Percentiles rank a stretch among this genome's conserved stretches.
These are phyloP conservation scores for Parathielavia hyrcaniae DNA, from an alignment of 495 filamentous ascomycete genomes.

Conservation along the genomic window DNA sequence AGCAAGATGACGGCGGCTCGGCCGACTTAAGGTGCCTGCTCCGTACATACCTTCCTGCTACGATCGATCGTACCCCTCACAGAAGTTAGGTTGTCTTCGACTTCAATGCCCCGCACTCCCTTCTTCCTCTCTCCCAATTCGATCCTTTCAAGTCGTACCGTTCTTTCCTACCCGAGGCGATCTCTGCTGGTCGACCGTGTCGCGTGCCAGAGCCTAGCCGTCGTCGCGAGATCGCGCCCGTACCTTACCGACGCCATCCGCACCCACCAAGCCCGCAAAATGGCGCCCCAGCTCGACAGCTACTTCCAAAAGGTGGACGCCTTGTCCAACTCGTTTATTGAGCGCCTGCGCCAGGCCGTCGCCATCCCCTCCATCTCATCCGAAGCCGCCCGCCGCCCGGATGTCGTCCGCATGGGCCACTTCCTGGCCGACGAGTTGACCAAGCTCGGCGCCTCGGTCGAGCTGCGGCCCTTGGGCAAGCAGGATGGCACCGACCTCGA, in stretches of 20 bases:
- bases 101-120: conserved; percentile 19
- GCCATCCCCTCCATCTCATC: conserved; percentile 94
- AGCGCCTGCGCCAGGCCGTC: conserved; percentile 85
- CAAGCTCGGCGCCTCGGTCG: conserved; percentile 75
- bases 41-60: neutral
- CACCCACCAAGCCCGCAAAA: conserved; percentile 54
- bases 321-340: conserved; percentile 76
- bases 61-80: conserved; percentile 1
- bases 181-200: neutral
- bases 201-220: neutral
- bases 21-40: too few relatives aligned
- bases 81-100: neutral
- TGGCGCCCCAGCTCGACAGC: conserved; percentile 76
- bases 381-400: conserved; percentile 75
- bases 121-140: conserved; percentile 7
- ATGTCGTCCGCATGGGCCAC: conserved; percentile 94
- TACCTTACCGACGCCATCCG: conserved; percentile 45
- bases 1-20: neutral
- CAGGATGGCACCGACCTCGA: conserved; percentile 87
- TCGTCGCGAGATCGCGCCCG: conserved; percentile 21
- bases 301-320: conserved; percentile 87
- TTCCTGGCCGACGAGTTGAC: conserved; percentile 79
- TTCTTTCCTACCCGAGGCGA: conserved; percentile 7
- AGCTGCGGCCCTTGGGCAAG: conserved; percentile 76
- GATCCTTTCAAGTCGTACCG: conserved; percentile 6